Conservation (phyloP, 148 eudicot genomes). For the Rhododendron simsii region DNA sequence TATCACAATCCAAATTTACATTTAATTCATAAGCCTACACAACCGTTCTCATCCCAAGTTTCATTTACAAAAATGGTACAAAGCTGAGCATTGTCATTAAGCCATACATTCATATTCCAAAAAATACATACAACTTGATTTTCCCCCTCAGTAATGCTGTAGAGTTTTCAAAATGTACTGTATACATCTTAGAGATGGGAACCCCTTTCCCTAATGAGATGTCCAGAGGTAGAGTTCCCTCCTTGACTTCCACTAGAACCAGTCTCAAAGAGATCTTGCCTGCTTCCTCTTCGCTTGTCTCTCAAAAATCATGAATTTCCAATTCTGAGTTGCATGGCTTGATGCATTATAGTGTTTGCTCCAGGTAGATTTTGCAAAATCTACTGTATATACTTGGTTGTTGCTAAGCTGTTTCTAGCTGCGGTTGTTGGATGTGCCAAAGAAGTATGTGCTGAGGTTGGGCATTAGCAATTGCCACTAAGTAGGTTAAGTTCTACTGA, state of each 20-base stretch:
- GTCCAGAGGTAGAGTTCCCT: neutral
- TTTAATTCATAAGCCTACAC: no score
- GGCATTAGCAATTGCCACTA: conserved; percentile 85
- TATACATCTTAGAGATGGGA: neutral
- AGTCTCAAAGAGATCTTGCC: conserved; percentile 28
- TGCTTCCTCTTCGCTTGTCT: conserved; percentile 25
- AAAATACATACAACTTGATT: no score
- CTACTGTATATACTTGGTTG: conserved; percentile 28
- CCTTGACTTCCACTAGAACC: conserved; percentile 11
- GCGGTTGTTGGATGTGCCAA: conserved; percentile 58
- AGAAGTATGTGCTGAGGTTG: conserved; percentile 52
- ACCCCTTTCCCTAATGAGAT: neutral
- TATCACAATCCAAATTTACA: no score
- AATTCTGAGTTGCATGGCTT: conserved; percentile 28
- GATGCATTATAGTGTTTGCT: conserved; percentile 30
- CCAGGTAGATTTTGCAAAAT: conserved; percentile 11
- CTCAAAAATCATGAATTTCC: conserved; percentile 26
- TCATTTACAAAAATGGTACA: no score
- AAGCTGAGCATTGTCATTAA: no score
- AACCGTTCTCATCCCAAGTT: no score
- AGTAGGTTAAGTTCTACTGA: conserved; percentile 12
- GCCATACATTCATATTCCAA: no score
- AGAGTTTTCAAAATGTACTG: no score
- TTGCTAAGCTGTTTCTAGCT: conserved; percentile 34
- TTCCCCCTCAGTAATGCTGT: no score